Evolutionary conservation across 768 basidiomycete species (phyloP).

Genomic region (Boletus barrowsii): DNA sequence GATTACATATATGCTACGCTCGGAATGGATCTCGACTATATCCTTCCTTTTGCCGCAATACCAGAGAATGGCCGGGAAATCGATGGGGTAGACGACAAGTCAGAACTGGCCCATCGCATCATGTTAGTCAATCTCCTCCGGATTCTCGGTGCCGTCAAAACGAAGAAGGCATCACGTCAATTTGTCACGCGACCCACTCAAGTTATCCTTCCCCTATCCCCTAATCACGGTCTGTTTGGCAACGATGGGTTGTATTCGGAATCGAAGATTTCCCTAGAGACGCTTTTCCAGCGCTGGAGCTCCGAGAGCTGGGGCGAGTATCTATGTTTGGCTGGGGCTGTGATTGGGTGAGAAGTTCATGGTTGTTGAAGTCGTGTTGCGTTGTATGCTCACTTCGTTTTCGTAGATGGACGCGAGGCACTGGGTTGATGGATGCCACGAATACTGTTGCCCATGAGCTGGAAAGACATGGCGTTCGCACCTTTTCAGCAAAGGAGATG

Average conservation of each 20-base stretch:
- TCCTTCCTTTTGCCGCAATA: conserved; percentile 96
- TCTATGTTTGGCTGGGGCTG: conserved; percentile 94
- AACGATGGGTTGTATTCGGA: conserved; percentile 98
- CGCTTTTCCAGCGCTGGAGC: conserved; percentile 95
- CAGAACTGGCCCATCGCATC: conserved; percentile 96
- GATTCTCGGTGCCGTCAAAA: conserved; percentile 95
- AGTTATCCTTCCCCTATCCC: conserved; percentile 95
- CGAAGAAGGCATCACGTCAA: conserved; percentile 94
- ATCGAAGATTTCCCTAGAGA: conserved; percentile 97
- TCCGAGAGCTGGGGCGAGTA: conserved; percentile 99
- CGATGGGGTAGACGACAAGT: conserved; percentile 94
- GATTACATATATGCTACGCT: conserved; percentile 97
- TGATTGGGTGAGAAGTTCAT: conserved; percentile 74
- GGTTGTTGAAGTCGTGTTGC: conserved; percentile 6
- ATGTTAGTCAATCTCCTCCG: conserved; percentile 98
- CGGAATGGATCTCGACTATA: conserved; percentile 96
- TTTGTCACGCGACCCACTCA: conserved; percentile 98
- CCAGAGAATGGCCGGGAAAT: conserved; percentile 99
- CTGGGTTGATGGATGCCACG: conserved; percentile 93
- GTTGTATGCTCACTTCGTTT: conserved; percentile 4
- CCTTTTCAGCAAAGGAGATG: conserved; percentile 99
- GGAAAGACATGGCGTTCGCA: conserved; percentile 90
- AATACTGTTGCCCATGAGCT: conserved; percentile 93
- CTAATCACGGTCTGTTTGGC: conserved; percentile 97
- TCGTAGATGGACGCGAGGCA: conserved; percentile 92